Evolutionary conservation across 768 basidiomycete genomes (phyloP), one percentile per base, ranked within the genome.

Genomic region (Rhizopogon vulgaris): DNA sequence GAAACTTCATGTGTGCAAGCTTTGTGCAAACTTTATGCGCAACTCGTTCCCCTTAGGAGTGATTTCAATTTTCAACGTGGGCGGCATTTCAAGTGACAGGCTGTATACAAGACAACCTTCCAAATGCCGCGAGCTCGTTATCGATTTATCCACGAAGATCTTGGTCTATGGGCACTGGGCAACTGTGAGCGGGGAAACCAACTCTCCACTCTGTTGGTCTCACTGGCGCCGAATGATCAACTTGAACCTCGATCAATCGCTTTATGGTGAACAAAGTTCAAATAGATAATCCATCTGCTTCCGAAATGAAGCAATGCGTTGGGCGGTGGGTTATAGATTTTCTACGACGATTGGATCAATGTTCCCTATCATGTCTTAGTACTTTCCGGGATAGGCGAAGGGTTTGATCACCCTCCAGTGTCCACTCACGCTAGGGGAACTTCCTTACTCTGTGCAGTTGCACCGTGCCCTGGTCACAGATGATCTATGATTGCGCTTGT

Each of bases 301-400:
- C 45, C 45, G 45, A 46, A 46, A 46, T 46, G 45, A 46, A 27
- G 18, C 45, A 46, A 46, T 22, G 45, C 18, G 32, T 22, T 34
- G 8, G 18, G 45, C 22, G 18, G 45, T 15, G 45, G 17, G 45
- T 30, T 46, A 24, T 18, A 34, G 32, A 46, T 46, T 15, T 22
- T 9, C 22, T 18, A 22, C 15, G 32, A 24, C 32, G 30, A 46
- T 46, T 22, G 14, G 45, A 46, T 15, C 9, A 32, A 12, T 17
- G 9, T 24, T 34, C 28, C 45, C 14, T 4, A 46, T 34, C 30
- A 45, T 14, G 30, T 46, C 45, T 46, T 46, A 22, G 4, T 45
- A 28, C 18, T 32, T 46, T 46, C 18, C 18, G 45, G 45, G 30
- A 45, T 18, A 32, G 28, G 28, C 30, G 22, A 22, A 22, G 22